phyloP scores from a whole-genome alignment of 1,139 yeast genomes.

The Taphrina flavorubra region DNA sequence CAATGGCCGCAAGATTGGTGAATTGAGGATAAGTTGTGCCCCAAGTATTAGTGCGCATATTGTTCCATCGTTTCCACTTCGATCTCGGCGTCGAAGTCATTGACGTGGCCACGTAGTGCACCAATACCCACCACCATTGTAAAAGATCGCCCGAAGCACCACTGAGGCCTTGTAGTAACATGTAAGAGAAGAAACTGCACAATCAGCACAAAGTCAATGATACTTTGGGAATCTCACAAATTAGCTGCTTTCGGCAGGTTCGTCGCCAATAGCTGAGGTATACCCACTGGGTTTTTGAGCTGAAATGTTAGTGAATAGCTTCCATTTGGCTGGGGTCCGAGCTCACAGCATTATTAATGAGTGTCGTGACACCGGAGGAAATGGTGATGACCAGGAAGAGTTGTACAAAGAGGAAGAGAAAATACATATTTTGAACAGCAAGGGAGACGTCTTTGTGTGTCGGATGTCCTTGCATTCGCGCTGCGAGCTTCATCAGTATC shows the following conservation, averaged over 20 bases:
- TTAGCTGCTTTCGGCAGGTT: slow-evolving; percentile 89
- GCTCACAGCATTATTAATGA: slow-evolving; percentile 54
- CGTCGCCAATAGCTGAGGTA: slow-evolving; percentile 65
- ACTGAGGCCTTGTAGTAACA: slow-evolving; percentile 81
- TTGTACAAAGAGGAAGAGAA: slow-evolving; percentile 86
- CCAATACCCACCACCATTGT: slow-evolving; percentile 73
- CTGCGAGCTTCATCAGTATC: slow-evolving; percentile 69
- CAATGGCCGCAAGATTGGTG: slow-evolving; percentile 79
- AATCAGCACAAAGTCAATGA: not conserved
- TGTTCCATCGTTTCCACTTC: slow-evolving; percentile 75
- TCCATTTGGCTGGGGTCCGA: not conserved
- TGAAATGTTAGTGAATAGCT: slow-evolving; percentile 58
- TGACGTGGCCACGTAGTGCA: slow-evolving; percentile 71
- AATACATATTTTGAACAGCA: slow-evolving; percentile 84
- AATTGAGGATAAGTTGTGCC: slow-evolving; percentile 88
- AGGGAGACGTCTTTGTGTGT: slow-evolving; percentile 74
- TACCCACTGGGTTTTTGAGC: slow-evolving; percentile 66
- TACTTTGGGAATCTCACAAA: slow-evolving; percentile 53
- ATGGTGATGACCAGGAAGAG: slow-evolving; percentile 80
- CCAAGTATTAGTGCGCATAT: slow-evolving; percentile 72
- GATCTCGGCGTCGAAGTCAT: slow-evolving; percentile 85
- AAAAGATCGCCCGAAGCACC: slow-evolving; percentile 79
- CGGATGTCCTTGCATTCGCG: slow-evolving; percentile 66
- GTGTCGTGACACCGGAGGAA: slow-evolving; percentile 80
- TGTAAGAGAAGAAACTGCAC: slow-evolving; percentile 58